Evolutionary conservation across 306 rosid genomes (phyloP).

Genomic region (Argentina anserina): DNA sequence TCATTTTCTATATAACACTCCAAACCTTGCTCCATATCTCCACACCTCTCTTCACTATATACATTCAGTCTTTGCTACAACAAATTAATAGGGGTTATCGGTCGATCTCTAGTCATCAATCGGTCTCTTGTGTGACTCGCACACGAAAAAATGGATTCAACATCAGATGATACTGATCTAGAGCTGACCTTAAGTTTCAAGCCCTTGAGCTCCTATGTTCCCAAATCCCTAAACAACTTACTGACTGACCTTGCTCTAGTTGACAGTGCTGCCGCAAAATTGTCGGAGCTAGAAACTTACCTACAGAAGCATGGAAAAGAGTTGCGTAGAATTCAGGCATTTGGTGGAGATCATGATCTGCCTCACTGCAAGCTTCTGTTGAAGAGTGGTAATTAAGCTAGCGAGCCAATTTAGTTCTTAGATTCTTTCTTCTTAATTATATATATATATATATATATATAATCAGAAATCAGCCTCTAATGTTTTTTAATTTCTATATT

Average conservation of each 20-base stretch:
- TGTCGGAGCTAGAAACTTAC: constrained; percentile 2
- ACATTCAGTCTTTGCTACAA: neutral
- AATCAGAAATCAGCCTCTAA: neutral
- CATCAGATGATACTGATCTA: neutral
- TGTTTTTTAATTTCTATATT: neutral
- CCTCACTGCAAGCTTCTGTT: constrained; percentile 19
- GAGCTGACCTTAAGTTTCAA: constrained; percentile 12
- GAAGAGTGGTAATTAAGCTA: constrained; percentile 11
- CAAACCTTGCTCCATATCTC: neutral
- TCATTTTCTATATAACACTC: neutral
- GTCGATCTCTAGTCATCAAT: neutral
- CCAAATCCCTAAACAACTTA: constrained; percentile 15
- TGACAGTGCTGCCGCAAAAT: neutral
- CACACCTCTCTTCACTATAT: neutral
- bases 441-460: neutral
- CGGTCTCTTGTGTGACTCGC: neutral
- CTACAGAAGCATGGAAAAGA: constrained; percentile 15
- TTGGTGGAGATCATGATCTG: neutral
- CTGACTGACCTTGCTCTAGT: neutral
- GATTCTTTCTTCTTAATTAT: neutral
- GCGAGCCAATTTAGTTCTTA: neutral
- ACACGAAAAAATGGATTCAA: neutral
- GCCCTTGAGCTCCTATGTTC: constrained; percentile 11
- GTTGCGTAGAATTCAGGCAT: neutral
- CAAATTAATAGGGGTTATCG: neutral